These are phyloP conservation scores for Edaphochlamys debaryana DNA, from an alignment of 139 green algal species.

Conservation along the genomic window DNA sequence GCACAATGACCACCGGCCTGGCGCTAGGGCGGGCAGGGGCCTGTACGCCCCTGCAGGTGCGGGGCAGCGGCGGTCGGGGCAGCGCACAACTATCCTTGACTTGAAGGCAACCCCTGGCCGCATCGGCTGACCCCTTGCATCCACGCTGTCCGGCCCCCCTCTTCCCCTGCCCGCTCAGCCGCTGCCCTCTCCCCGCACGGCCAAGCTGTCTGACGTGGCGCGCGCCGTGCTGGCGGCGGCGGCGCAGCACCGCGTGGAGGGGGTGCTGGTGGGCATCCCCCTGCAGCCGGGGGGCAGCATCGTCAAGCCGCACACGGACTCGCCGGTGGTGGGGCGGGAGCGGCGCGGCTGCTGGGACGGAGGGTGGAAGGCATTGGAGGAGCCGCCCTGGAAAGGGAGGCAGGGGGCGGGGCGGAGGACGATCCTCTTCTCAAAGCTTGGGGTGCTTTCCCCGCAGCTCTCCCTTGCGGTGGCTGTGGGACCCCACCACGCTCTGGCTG, in stretches of 20 bases:
- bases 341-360: neutral
- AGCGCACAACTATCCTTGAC: too few relatives aligned
- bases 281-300: conserved; percentile 29
- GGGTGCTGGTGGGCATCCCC: conserved; percentile 30
- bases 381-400: too few relatives aligned
- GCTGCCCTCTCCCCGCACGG: neutral
- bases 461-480: too few relatives aligned
- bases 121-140: too few relatives aligned
- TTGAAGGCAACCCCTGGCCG: too few relatives aligned
- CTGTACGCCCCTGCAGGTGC: neutral
- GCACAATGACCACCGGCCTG: conserved; percentile 12
- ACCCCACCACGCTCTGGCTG: neutral
- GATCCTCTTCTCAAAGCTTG: too few relatives aligned
- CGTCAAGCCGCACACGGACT: conserved; percentile 37
- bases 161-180: neutral
- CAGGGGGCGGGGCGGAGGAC: too few relatives aligned
- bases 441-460: too few relatives aligned
- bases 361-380: too few relatives aligned
- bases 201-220: conserved; percentile 6
- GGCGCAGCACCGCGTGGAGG: neutral
- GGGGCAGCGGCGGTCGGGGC: too few relatives aligned
- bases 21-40: neutral
- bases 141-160: neutral
- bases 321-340: conserved; percentile 6
- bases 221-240: neutral